Conservation (phyloP, 2,329 filamentous ascomycete species). For the Gaeumannomyces sp. region DNA sequence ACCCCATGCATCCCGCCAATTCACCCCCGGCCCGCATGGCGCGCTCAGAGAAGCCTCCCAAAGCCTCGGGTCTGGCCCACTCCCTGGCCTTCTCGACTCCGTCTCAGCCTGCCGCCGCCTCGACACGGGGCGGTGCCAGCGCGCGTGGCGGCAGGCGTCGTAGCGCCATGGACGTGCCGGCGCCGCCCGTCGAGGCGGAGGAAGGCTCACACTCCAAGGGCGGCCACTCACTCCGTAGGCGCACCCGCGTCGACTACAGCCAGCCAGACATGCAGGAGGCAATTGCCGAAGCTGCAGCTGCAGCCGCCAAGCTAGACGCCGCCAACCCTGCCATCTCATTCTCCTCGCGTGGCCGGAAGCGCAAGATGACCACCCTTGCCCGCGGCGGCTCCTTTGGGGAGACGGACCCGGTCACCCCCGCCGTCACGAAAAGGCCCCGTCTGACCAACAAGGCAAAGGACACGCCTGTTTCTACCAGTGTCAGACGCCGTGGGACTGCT, state of each 20-base stretch:
- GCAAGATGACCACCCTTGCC: constrained; percentile 14
- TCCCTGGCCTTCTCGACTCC: constrained; percentile 31
- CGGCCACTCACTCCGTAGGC: constrained; percentile 52
- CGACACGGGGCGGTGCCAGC: constrained; percentile 6
- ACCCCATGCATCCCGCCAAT: constrained; percentile 1
- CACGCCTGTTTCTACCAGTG: constrained; percentile 15
- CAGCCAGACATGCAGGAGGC: constrained; percentile 44
- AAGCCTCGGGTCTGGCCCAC: constrained; percentile 27
- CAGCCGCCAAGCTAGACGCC: constrained; percentile 16
- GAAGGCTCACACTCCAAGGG: constrained; percentile 47
- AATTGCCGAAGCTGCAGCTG: neutral
- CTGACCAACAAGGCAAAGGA: constrained; percentile 17
- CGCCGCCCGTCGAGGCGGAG: constrained; percentile 33
- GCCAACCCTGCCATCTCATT: constrained; percentile 19
- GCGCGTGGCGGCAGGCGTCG: constrained; percentile 28
- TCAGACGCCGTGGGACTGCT: constrained; percentile 1
- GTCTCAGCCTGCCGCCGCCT: constrained; percentile 20
- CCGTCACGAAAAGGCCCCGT: constrained; percentile 29
- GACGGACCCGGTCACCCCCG: constrained; percentile 24
- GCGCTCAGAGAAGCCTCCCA: constrained; percentile 20
- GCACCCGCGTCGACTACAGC: constrained; percentile 52
- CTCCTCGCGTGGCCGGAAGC: constrained; percentile 30
- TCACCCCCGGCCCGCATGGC: constrained; percentile 2
- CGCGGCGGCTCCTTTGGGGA: constrained; percentile 26
- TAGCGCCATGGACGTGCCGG: constrained; percentile 13